Evolutionary conservation across 176 grass and related monocot genomes (phyloP).

Genomic region (Bolboschoenus planiculmis): DNA sequence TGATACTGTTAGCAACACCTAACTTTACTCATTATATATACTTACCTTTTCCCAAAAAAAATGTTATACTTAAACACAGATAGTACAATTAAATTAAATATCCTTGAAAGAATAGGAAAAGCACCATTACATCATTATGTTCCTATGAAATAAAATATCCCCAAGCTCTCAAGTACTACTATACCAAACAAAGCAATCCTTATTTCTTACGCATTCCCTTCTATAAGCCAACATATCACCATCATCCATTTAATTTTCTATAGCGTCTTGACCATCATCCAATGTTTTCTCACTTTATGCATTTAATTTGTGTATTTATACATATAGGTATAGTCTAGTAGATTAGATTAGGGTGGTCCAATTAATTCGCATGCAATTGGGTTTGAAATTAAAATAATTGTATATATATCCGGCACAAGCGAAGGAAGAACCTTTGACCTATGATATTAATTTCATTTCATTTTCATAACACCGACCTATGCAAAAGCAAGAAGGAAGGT

Average conservation of each 20-base stretch:
- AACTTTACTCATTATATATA: not conserved
- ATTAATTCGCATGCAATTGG: not conserved
- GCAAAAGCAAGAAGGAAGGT: not conserved
- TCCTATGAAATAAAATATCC: too few species aligned
- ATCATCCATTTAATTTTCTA: constrained; percentile 45
- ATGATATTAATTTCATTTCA: not conserved
- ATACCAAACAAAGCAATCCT: constrained; percentile 42
- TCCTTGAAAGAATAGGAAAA: not conserved
- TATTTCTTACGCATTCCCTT: constrained; percentile 53
- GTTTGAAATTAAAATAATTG: not conserved
- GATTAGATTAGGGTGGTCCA: not conserved
- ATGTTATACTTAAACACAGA: not conserved
- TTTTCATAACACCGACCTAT: not conserved
- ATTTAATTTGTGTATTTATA: not conserved
- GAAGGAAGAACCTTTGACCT: not conserved
- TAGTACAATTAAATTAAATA: not conserved
- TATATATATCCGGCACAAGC: not conserved
- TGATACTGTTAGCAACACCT: too few species aligned
- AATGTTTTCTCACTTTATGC: not conserved
- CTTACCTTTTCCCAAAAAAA: not conserved
- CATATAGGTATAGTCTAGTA: too few species aligned
- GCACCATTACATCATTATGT: not conserved
- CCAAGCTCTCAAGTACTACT: constrained; percentile 25
- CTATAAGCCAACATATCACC: constrained; percentile 33
- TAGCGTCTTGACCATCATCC: not conserved